Evolutionary conservation across 768 basidiomycete genomes (phyloP), one percentile per base, ranked within the genome.

Genomic region (Tephrocybe rancida): DNA sequence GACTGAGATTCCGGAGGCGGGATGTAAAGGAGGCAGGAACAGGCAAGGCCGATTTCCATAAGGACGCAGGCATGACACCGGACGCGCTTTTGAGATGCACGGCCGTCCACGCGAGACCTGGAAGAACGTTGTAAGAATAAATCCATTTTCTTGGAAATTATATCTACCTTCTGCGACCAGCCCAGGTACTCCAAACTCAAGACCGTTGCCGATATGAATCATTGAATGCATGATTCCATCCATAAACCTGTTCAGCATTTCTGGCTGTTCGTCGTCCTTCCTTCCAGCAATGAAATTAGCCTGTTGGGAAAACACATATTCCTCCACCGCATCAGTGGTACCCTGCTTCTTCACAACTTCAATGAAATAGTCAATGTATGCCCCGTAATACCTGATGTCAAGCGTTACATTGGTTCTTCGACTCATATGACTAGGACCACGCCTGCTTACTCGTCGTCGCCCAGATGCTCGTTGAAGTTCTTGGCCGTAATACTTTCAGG

Each of bases 161-260:
- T 26, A n/a, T 62, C 18, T 49, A 86, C 87, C 88, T 72, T 90
- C 87, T 1, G 81, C 81, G 1, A 82, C 66, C 42, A 87, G 65
- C 0, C 86, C 87, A 6, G 80, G 76, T 19, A 85, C 52, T 2
- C 64, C 72, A 54, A 88, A 88, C 63, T 89, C 88, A 3, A 78
- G 65, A 3, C 86, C 87, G 64, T 82, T 81, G 13, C 84, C 87
- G 2, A 70, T 58, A 58, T 88, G 85, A 41, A 90, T 88, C 34
- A 88, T 50, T 0, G 87, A 83, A 59, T 90, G 88, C 5, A 89
- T 22, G 5, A 86, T 61, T 2, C 84, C 85, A 1, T 74, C 73
- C 14, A 85, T 34, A 55, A 84, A 77, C 10, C 86, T 78, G 39
- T 73, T 75, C 14, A 88, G 60, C 70, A 72, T 72, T 35, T 65